Conservation (phyloP, 768 basidiomycete genomes). For the Plicaturopsis crispa region DNA sequence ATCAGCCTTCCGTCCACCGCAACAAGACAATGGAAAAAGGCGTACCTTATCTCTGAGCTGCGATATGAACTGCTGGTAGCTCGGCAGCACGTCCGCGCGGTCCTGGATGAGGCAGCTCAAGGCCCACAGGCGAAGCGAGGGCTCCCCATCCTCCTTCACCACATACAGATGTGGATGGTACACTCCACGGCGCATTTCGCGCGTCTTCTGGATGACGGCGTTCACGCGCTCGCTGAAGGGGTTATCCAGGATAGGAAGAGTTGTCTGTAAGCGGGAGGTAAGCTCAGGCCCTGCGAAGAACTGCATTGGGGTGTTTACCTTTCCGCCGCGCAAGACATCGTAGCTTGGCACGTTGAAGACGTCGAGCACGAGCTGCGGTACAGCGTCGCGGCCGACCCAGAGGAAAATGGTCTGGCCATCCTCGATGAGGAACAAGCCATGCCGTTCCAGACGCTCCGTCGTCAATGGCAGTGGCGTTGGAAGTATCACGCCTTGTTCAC, state of each 20-base stretch:
- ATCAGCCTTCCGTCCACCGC: too few relatives aligned
- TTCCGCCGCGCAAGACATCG: constrained; percentile 86
- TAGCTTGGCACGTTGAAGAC: constrained; percentile 92
- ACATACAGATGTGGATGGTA: constrained; percentile 94
- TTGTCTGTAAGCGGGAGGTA: constrained; percentile 43
- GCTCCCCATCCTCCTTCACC: constrained; percentile 98
- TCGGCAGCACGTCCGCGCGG: constrained; percentile 88
- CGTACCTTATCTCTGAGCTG: constrained; percentile 92
- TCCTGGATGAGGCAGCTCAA: constrained; percentile 93
- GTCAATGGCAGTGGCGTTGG: constrained; percentile 86
- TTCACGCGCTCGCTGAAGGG: constrained; percentile 94
- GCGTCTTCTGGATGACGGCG: constrained; percentile 87
- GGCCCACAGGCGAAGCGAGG: constrained; percentile 91
- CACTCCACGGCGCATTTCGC: constrained; percentile 87
- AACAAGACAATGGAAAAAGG: too few relatives aligned
- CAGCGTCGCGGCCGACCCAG: constrained; percentile 97
- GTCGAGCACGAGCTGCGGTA: constrained; percentile 88
- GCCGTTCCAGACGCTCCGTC: constrained; percentile 90
- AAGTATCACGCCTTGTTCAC: constrained; percentile 81
- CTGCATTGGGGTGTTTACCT: constrained; percentile 40
- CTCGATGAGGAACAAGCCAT: constrained; percentile 94
- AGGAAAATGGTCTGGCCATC: constrained; percentile 98
- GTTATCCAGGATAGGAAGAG: constrained; percentile 87
- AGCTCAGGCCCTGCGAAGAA: constrained; percentile 2
- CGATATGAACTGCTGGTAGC: constrained; percentile 91